Conservation (phyloP, 257 asterid species). For the Anisodus acutangulus region DNA sequence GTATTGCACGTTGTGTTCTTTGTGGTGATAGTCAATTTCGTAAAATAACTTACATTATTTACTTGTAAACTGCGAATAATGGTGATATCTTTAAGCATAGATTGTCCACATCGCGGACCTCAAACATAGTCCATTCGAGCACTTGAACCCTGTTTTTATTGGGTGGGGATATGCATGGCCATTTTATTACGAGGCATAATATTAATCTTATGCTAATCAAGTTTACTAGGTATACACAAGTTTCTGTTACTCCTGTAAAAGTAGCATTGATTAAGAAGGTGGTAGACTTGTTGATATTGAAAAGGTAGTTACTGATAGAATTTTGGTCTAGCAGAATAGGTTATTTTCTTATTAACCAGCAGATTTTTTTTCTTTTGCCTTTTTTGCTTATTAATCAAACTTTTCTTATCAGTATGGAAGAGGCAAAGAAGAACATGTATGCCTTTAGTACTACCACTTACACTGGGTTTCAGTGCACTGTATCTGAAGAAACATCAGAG, state of each 20-base stretch:
- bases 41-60: background rate
- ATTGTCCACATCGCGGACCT: background rate
- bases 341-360: background rate
- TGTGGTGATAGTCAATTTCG: background rate
- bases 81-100: background rate
- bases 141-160: background rate
- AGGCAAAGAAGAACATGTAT: conserved; percentile 97
- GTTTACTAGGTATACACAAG: background rate
- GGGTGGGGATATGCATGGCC: background rate
- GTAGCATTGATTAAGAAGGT: background rate
- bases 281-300: background rate
- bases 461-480: conserved; percentile 98
- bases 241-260: background rate
- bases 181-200: background rate
- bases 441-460: conserved; percentile 97
- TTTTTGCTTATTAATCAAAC: background rate
- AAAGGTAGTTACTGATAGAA: background rate
- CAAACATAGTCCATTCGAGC: background rate
- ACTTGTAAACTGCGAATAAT: background rate
- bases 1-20: background rate
- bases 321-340: background rate
- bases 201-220: conserved; percentile 4
- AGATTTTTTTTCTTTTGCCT: background rate
- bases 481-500: conserved; percentile 97
- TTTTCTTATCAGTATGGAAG: conserved; percentile 75